Evolutionary conservation across 176 grass and related monocot genomes (phyloP), one percentile per base, ranked within the genome.

Genomic region (Aegilops sharonensis): DNA sequence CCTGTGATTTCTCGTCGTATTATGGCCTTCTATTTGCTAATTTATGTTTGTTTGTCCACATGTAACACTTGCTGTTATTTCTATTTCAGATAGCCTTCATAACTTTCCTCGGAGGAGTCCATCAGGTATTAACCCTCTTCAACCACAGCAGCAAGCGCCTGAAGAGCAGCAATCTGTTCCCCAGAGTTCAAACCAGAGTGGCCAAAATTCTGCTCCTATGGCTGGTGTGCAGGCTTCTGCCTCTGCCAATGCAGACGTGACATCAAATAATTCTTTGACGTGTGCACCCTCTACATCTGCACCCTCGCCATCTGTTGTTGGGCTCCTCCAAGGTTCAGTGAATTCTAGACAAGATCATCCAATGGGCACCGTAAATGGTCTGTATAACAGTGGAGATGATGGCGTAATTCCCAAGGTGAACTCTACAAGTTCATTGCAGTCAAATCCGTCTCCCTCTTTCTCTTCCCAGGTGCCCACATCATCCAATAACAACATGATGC

Each of bases 31-130:
- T 82, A 62, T 63, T 68, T 78, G 40, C 23, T 78, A n/a, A 29
- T 77, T 14, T 30, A 77, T 87, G 43, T 10, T 72, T 47, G 32
- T 23, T 68, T 65, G 17, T 20, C 11, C 6, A 27, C 63, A 40
- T 83, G 77, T 83, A 80, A 83, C 74, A 66, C 27, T 5, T 45
- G 18, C 54, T 47, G 20, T 81, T 61, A n/a, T 86, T 78, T 54
- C 66, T 89, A 81, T 54, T 91, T 87, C 97, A 99, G 97, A 87
- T 75, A 96, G 94, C 85, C 84, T 99, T 83, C 91, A 82, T 42
- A 99, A 92, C 34, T 99, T 99, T 42, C 97, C 94, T 9, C 72
- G 97, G 85, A 91, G 92, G 79, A 94, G 87, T 77, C 32, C 88
- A 65, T 88, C 92, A 48, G 94, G 93, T 63, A 72, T 83, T n/a